Evolutionary conservation across 2,329 filamentous ascomycete genomes (phyloP), one percentile per base, ranked within the genome.

Genomic region (Tricladium varicosporioides): DNA sequence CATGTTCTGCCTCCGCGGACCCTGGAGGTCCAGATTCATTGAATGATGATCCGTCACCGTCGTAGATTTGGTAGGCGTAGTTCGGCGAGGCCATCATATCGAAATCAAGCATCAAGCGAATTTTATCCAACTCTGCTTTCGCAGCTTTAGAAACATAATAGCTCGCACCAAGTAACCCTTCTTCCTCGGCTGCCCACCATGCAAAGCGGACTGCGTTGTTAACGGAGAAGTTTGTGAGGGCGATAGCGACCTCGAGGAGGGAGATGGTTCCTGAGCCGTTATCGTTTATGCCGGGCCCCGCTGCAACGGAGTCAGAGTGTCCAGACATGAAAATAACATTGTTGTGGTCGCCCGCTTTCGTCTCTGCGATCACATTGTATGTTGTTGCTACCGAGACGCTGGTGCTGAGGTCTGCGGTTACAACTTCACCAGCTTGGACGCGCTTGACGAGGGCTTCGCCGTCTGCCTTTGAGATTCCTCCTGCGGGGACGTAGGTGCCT

Each of bases 21-120:
- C 80, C 62, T 84, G 81, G 45, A 0, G 87, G 90, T 1, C 89
- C 89, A 14, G 72, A 76, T 87, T 90, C 89, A 70, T 86, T 86
- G n/a, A 54, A 58, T 80, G 81, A 4, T 77, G 80, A 71, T 92
- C 89, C 64, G 82, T 88, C 48, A 87, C 84, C 61, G 50, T 85
- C 81, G 76, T 88, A 92, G 52, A 89, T 78, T 71, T 85, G 82
- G 71, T 84, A 85, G 11, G 80, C 83, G 65, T 78, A 86, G 73
- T 86, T 86, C 58, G 82, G 82, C 58, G 78, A 82, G 14, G 76
- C 83, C 73, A 86, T 78, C 57, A 59, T 61, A n/a, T 61, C 59
- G 45, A 61, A 59, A 45, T 61, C 49, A 85, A 87, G 72, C 87
- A 83, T 78, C 85, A 86, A 74, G 4, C 83, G 80, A 56, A 87